Evolutionary conservation across 2,329 filamentous ascomycete genomes (phyloP).

Genomic region (Colletotrichum sp.): DNA sequence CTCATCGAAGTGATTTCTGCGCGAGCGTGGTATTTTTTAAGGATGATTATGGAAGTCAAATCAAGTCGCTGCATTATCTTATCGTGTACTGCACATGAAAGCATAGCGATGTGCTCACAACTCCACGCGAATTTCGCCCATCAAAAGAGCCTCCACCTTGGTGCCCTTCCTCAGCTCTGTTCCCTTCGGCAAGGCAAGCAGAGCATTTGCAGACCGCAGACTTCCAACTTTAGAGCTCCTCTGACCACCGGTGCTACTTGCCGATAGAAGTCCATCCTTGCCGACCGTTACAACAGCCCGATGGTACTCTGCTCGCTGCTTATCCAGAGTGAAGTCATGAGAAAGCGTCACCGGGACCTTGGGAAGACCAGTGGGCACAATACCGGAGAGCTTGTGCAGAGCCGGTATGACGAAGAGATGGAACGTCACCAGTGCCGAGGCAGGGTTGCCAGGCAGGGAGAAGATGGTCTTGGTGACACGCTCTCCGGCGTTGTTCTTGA

Average conservation of each 20-base stretch:
- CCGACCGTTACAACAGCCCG: constrained; percentile 75
- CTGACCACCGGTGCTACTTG: constrained; percentile 86
- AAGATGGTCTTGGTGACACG: constrained; percentile 77
- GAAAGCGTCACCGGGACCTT: constrained; percentile 73
- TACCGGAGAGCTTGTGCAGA: constrained; percentile 77
- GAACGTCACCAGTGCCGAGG: constrained; percentile 89
- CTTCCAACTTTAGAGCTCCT: constrained; percentile 90
- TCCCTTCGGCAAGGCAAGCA: constrained; percentile 76
- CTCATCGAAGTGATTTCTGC: constrained; percentile 16
- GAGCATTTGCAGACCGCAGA: constrained; percentile 84
- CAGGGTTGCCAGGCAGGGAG: constrained; percentile 91
- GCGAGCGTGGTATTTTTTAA: background rate
- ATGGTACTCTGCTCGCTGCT: constrained; percentile 85
- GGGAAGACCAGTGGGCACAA: constrained; percentile 72
- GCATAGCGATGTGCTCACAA: background rate
- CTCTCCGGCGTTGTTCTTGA: constrained; percentile 63
- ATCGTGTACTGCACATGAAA: background rate
- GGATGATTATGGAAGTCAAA: background rate
- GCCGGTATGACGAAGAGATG: constrained; percentile 93
- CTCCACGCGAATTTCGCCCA: constrained; percentile 56
- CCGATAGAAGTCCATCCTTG: constrained; percentile 71
- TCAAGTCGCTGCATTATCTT: background rate
- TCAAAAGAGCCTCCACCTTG: constrained; percentile 78
- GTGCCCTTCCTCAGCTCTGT: constrained; percentile 72
- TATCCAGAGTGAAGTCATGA: constrained; percentile 77